Conservation (phyloP, 2,329 filamentous ascomycete genomes). For the Microsporum canis region DNA sequence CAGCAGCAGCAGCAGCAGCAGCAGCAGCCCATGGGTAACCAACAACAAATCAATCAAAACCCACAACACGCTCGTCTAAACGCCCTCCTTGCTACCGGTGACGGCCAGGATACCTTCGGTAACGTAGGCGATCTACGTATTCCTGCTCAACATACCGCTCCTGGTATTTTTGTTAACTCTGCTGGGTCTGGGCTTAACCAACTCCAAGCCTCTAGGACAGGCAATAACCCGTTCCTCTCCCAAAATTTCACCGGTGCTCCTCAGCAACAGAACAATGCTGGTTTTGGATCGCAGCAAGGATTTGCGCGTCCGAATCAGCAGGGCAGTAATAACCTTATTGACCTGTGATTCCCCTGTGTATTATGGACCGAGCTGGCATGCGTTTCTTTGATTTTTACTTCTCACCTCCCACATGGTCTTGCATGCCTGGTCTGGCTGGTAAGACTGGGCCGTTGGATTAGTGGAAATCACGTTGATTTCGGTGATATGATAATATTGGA, state of each 20-base stretch:
- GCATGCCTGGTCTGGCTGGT: neutral
- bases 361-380: neutral
- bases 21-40: constrained; percentile 30
- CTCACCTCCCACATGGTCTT: neutral
- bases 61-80: constrained; percentile 66
- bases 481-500: neutral
- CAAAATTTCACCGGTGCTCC: constrained; percentile 66
- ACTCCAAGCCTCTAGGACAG: constrained; percentile 57
- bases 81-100: constrained; percentile 69
- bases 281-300: constrained; percentile 42
- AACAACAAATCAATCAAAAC: constrained; percentile 31
- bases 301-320: constrained; percentile 36
- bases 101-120: constrained; percentile 93
- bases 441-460: neutral
- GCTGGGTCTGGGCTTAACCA: constrained; percentile 68
- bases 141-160: constrained; percentile 89
- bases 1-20: neutral
- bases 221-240: constrained; percentile 80
- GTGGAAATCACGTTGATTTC: neutral
- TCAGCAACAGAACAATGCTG: constrained; percentile 42
- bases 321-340: constrained; percentile 49
- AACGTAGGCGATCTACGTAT: constrained; percentile 95
- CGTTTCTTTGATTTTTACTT: neutral
- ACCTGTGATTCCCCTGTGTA: constrained; percentile 35
- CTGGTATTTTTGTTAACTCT: constrained; percentile 92